Evolutionary conservation across 2,329 filamentous ascomycete species (phyloP).

Genomic region (Exophiala oligosperma): DNA sequence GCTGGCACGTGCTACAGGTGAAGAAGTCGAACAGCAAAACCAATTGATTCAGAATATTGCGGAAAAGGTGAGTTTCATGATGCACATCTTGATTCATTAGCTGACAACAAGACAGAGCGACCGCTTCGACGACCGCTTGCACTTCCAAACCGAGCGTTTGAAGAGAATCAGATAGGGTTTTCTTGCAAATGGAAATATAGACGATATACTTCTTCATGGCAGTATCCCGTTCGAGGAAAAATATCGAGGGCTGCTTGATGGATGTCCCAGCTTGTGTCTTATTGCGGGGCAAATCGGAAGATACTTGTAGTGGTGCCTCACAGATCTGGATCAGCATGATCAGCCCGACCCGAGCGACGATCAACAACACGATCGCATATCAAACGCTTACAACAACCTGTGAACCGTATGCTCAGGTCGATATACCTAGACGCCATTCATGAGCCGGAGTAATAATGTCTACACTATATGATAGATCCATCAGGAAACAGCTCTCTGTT

Average conservation of each 20-base stretch:
- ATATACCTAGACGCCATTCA: background rate
- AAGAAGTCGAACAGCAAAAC: slow-evolving; percentile 77
- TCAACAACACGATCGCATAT: background rate
- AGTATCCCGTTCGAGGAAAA: background rate
- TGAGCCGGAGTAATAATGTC: background rate
- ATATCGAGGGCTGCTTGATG: too few species aligned
- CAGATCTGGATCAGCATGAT: slow-evolving; percentile 19
- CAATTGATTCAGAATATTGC: slow-evolving; percentile 74
- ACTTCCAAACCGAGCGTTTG: slow-evolving; percentile 28
- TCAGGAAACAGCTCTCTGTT: too few species aligned
- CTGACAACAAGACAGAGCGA: slow-evolving; percentile 28
- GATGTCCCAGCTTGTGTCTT: too few species aligned
- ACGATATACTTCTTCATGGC: too few species aligned
- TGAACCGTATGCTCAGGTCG: background rate
- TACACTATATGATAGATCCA: too few species aligned
- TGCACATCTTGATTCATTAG: background rate
- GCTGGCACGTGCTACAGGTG: slow-evolving; percentile 71
- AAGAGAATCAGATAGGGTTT: slow-evolving; percentile 22
- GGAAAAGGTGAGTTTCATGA: slow-evolving; percentile 60
- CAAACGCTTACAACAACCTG: background rate
- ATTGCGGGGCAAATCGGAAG: too few species aligned
- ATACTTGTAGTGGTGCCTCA: slow-evolving; percentile 5
- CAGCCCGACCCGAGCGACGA: slow-evolving; percentile 12
- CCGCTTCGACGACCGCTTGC: slow-evolving; percentile 30
- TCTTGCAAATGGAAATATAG: background rate